phyloP scores from a whole-genome alignment of 2,329 filamentous ascomycete genomes.

The Cladosporium sp. region DNA sequence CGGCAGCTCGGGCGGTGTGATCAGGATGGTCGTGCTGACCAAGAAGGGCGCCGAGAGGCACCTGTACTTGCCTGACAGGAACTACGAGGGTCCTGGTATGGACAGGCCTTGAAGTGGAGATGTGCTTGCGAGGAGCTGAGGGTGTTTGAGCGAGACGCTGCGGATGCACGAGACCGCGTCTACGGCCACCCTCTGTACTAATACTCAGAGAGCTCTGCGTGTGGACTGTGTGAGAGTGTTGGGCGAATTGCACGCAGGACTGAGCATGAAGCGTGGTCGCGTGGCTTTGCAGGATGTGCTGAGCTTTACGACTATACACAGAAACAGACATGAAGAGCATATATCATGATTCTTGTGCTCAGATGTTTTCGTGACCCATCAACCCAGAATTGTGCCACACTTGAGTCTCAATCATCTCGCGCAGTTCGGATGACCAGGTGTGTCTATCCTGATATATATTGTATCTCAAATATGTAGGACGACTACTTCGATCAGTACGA shows the following conservation, averaged over 20 bases:
- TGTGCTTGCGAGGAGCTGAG: background rate
- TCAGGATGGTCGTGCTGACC: constrained; percentile 95
- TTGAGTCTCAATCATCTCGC: too few species aligned
- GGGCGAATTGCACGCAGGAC: background rate
- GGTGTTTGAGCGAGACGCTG: background rate
- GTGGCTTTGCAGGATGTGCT: background rate
- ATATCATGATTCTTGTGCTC: background rate
- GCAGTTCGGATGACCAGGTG: too few species aligned
- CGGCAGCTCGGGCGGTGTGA: constrained; percentile 96
- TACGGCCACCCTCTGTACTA: constrained; percentile 8
- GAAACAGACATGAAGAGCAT: background rate
- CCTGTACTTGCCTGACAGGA: constrained; percentile 90
- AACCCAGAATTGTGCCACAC: too few species aligned
- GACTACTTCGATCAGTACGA: too few species aligned
- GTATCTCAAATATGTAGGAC: too few species aligned
- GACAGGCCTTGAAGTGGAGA: constrained; percentile 32
- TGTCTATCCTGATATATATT: too few species aligned
- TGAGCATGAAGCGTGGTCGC: constrained; percentile 11
- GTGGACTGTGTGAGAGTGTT: background rate
- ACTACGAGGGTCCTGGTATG: constrained; percentile 74
- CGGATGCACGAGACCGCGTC: background rate
- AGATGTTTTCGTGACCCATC: background rate
- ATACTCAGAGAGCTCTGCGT: constrained; percentile 2
- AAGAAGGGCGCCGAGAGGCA: constrained; percentile 87
- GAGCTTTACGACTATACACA: constrained; percentile 17